Base-by-base conservation (phyloP, 2,329 filamentous ascomycete species). In the Pseudogymnoascus sp. region DNA sequence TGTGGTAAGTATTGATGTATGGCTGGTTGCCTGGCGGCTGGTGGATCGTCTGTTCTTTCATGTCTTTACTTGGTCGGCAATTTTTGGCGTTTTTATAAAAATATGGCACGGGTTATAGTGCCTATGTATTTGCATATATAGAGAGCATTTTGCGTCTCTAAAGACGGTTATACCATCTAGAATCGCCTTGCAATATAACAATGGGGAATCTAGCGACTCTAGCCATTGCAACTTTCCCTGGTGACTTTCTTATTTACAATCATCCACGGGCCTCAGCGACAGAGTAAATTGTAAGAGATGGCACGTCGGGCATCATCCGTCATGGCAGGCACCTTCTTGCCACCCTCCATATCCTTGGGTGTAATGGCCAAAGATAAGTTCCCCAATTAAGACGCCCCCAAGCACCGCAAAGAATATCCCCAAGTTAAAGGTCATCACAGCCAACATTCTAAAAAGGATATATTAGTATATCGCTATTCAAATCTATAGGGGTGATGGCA, bases 361-460 rank as follows among this genome's bases (percentile, higher is more conserved):
- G 31, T 71, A 73, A 38, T 68, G 63, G 12, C 71, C 70, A 59
- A 72, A 71, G 1, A 70, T 35, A 38, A 72, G 35, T 61, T 73
- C 70, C 21, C 70, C 71, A 0, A 71, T 55, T 6, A 72, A 61
- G 6, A 72, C 68, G 55, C 71, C 71, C 6, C 70, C 69, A 0
- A 69, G 68, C 1, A 73, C 69, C 2, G 71, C 69, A 27, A 72
- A 70, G 5, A 72, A 64, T 29, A 73, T 69, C 1, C 70, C 70
- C 1, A 71, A 66, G 36, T 72, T 72, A 61, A 71, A 72, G 9
- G 71, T 70, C 71, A 72, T 73, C 0, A 72, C 70, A 2, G 70
- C 70, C 7, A 72, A 62, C 71, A 73, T 73, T 2, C 70, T 72
- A 33, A 29, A 33, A 33, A 4, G 39, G 35, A n/a, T 2, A 5